Conservation (phyloP, 202 grass and related monocot species). For the Elaeis oleifera region DNA sequence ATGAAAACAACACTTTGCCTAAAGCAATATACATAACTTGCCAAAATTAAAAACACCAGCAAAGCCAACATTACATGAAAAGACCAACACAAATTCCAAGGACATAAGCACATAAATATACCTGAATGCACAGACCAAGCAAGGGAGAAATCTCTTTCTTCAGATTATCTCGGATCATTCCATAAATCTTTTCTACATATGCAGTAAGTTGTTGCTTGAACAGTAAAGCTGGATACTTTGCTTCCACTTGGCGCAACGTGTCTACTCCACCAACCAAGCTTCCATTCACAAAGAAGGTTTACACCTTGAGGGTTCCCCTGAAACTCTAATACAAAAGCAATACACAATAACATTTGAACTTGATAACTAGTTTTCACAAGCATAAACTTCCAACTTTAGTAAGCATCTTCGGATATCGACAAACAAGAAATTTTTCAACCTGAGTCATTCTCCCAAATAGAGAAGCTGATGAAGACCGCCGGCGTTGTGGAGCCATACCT, state of each 20-base stretch:
- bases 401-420: conserved; percentile 12
- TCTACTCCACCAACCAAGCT: conserved; percentile 69
- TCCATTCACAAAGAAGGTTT: conserved; percentile 76
- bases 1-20: conserved; percentile 17
- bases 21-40: neutral
- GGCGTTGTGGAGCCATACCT: conserved; percentile 82
- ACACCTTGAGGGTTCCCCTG: conserved; percentile 90
- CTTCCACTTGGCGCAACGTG: conserved; percentile 85
- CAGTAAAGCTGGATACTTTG: conserved; percentile 92
- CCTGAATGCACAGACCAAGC: conserved; percentile 94
- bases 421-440: conserved; percentile 36
- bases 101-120: conserved; percentile 26
- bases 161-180: conserved; percentile 99
- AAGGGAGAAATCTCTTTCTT: conserved; percentile 99
- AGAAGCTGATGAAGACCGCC: conserved; percentile 85
- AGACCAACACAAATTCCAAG: conserved; percentile 1
- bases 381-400: conserved; percentile 21
- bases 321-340: conserved; percentile 55
- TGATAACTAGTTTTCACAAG: conserved; percentile 8
- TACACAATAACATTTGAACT: conserved; percentile 17
- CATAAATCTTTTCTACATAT: conserved; percentile 99
- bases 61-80: neutral
- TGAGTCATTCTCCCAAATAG: conserved; percentile 99
- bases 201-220: conserved; percentile 96
- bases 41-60: neutral